These are phyloP conservation scores for Kalmusia sp. DNA, from an alignment of 2,329 filamentous ascomycete species.

Conservation along the genomic window DNA sequence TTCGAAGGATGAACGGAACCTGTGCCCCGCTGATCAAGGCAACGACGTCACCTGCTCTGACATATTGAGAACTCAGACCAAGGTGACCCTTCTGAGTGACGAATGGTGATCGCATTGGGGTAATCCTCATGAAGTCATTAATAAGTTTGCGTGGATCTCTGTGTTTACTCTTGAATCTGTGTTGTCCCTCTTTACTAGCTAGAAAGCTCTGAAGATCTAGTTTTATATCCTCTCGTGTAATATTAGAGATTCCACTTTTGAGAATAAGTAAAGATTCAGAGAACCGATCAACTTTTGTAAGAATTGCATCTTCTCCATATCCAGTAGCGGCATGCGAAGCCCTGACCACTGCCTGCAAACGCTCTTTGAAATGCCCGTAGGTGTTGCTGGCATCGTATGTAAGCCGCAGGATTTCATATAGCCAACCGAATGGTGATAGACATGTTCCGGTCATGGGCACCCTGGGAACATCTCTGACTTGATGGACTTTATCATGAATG, in stretches of 20 bases:
- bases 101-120: not conserved
- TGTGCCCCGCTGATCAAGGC: slow-evolving; percentile 11
- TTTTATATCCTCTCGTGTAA: not conserved
- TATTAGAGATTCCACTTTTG: not conserved
- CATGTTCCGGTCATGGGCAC: not conserved
- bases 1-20: slow-evolving; percentile 18
- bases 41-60: slow-evolving; percentile 15
- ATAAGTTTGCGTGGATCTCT: not conserved
- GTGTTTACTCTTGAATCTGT: no score
- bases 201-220: no score
- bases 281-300: slow-evolving; percentile 6
- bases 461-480: not conserved
- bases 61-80: not conserved
- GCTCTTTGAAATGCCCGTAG: slow-evolving; percentile 1
- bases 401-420: slow-evolving; percentile 7
- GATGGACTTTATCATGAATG: slow-evolving; percentile 1
- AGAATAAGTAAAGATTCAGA: not conserved
- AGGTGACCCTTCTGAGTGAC: not conserved
- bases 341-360: slow-evolving; percentile 7
- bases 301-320: not conserved
- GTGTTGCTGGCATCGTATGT: slow-evolving; percentile 4
- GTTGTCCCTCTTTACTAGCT: no score
- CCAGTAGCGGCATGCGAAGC: slow-evolving; percentile 7
- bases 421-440: not conserved
- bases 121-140: not conserved